Percentiles rank a stretch among this genome's conserved stretches.
These are phyloP conservation scores for Corynespora cassiicola DNA, from an alignment of 2,329 filamentous ascomycete genomes.

Conservation along the genomic window DNA sequence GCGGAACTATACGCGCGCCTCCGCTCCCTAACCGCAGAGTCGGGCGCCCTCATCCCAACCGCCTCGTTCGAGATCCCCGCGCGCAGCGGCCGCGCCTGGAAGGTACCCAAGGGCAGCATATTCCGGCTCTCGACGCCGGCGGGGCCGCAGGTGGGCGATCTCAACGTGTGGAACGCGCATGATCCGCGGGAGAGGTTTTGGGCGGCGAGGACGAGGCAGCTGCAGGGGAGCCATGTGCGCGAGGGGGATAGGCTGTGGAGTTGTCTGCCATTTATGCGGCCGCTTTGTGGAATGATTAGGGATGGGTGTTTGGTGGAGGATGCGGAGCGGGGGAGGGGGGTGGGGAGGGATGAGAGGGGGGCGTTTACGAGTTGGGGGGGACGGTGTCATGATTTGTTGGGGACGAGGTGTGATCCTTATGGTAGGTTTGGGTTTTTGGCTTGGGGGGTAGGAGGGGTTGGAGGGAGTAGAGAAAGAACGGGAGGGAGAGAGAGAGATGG, in stretches of 20 bases:
- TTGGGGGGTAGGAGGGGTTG: background rate
- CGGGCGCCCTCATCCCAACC: slow-evolving; percentile 15
- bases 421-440: slow-evolving; percentile 32
- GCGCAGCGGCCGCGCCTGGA: slow-evolving; percentile 76
- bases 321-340: slow-evolving; percentile 45
- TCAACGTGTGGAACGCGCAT: slow-evolving; percentile 80
- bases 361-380: slow-evolving; percentile 64
- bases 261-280: slow-evolving; percentile 76
- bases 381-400: slow-evolving; percentile 78
- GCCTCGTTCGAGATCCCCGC: slow-evolving; percentile 65
- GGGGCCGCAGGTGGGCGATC: slow-evolving; percentile 75
- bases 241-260: slow-evolving; percentile 80
- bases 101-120: slow-evolving; percentile 70
- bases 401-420: slow-evolving; percentile 85
- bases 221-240: slow-evolving; percentile 77
- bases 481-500: too few relatives aligned
- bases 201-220: slow-evolving; percentile 78
- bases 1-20: slow-evolving; percentile 35
- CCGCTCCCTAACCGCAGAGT: slow-evolving; percentile 14
- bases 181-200: slow-evolving; percentile 84
- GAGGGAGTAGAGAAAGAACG: too few relatives aligned
- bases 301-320: slow-evolving; percentile 63
- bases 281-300: slow-evolving; percentile 70
- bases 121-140: slow-evolving; percentile 77
- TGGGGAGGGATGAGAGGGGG: slow-evolving; percentile 57